Conservation (phyloP, 2,329 filamentous ascomycete species). For the Harringtonia lauricola region DNA sequence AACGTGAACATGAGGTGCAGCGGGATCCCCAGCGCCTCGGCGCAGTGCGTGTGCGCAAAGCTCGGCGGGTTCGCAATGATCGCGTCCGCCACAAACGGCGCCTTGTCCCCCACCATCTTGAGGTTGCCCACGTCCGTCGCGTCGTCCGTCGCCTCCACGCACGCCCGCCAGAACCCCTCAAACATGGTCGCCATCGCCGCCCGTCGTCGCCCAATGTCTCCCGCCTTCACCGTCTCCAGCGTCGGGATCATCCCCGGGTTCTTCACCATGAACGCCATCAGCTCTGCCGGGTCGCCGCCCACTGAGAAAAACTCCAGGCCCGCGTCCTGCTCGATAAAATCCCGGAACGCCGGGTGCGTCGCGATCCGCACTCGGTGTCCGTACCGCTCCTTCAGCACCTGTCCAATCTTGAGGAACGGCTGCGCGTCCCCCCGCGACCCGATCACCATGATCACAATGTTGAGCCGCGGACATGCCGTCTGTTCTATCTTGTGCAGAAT, state of each 20-base stretch:
- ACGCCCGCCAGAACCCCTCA: slow-evolving; percentile 70
- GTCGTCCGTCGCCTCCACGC: slow-evolving; percentile 62
- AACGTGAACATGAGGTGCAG: slow-evolving; percentile 85
- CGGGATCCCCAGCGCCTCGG: slow-evolving; percentile 66
- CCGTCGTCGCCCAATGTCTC: slow-evolving; percentile 58
- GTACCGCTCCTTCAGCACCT: slow-evolving; percentile 58
- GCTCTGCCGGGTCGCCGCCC: slow-evolving; percentile 66
- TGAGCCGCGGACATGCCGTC: slow-evolving; percentile 41
- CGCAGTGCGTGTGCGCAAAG: slow-evolving; percentile 70
- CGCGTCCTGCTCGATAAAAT: slow-evolving; percentile 62
- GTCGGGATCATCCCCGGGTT: slow-evolving; percentile 70
- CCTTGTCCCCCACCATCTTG: slow-evolving; percentile 52
- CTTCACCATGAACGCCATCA: slow-evolving; percentile 87
- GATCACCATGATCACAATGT: slow-evolving; percentile 78
- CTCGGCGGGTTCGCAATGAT: slow-evolving; percentile 78
- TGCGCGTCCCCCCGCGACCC: slow-evolving; percentile 72
- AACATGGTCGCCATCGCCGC: slow-evolving; percentile 73
- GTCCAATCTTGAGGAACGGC: slow-evolving; percentile 66
- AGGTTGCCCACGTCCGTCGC: slow-evolving; percentile 48
- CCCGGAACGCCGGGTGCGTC: slow-evolving; percentile 66
- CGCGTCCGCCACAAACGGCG: slow-evolving; percentile 59
- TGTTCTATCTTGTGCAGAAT: slow-evolving; percentile 13
- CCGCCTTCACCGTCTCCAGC: slow-evolving; percentile 59
- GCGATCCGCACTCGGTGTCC: slow-evolving; percentile 69
- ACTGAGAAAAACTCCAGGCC: slow-evolving; percentile 73